phyloP scores from a whole-genome alignment of 495 filamentous ascomycete genomes.

The Tuber indicum region DNA sequence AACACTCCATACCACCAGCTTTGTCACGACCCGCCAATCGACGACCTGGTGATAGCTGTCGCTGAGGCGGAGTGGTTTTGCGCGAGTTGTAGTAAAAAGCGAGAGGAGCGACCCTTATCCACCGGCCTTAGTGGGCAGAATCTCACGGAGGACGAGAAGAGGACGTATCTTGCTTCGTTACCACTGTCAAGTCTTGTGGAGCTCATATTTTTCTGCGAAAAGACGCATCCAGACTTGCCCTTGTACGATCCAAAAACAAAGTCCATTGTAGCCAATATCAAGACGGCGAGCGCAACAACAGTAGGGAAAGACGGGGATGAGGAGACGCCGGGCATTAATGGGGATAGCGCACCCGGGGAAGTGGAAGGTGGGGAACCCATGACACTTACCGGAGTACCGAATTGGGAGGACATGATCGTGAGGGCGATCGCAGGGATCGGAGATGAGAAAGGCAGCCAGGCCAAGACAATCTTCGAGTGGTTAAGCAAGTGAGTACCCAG shows the following conservation, averaged over 20 bases:
- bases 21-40: constrained; percentile 80
- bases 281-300: constrained; percentile 21
- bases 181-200: constrained; percentile 34
- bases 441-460: constrained; percentile 36
- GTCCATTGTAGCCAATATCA: constrained; percentile 34
- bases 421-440: constrained; percentile 34
- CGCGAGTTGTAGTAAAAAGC: constrained; percentile 54
- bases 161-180: constrained; percentile 37
- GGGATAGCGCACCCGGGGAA: constrained; percentile 17
- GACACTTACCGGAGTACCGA: constrained; percentile 18
- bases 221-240: constrained; percentile 31
- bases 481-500: constrained; percentile 34
- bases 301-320: constrained; percentile 26
- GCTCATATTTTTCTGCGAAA: constrained; percentile 37
- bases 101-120: constrained; percentile 46
- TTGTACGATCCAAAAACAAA: constrained; percentile 40
- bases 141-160: constrained; percentile 40
- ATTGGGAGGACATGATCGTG: constrained; percentile 42
- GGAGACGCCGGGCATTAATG: constrained; percentile 14
- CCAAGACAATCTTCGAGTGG: constrained; percentile 42
- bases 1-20: constrained; percentile 82
- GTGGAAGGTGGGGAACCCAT: constrained; percentile 5
- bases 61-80: constrained; percentile 73
- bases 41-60: constrained; percentile 58
- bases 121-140: constrained; percentile 31